A percentile compares a stretch with the other conserved stretches of the same genome.
These are phyloP conservation scores for Cyathus striatus DNA, from an alignment of 768 basidiomycete species.

Conservation along the genomic window DNA sequence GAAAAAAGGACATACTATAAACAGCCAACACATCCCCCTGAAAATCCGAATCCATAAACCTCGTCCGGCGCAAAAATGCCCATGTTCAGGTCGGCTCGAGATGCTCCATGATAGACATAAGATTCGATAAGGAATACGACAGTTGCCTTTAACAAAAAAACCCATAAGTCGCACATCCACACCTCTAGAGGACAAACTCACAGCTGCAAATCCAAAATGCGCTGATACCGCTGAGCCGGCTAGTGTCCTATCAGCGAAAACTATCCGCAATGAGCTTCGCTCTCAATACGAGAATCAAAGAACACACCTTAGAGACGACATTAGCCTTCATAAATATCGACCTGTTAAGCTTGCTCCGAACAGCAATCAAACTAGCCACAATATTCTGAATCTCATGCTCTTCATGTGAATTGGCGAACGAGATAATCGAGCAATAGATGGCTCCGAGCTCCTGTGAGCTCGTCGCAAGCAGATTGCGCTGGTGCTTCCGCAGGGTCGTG, in stretches of 20 bases:
- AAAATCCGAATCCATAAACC: conserved; percentile 74
- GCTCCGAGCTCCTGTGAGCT: conserved; percentile 62
- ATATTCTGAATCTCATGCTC: conserved; percentile 50
- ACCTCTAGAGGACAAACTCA: conserved; percentile 16
- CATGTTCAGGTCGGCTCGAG: conserved; percentile 74
- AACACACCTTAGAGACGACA: conserved; percentile 58
- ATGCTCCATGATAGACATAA: conserved; percentile 67
- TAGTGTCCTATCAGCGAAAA: conserved; percentile 74
- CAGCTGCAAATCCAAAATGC: conserved; percentile 64
- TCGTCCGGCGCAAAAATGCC: conserved; percentile 70
- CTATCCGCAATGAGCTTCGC: no score
- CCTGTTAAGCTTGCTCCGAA: conserved; percentile 67
- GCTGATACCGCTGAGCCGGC: conserved; percentile 77
- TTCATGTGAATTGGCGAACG: conserved; percentile 55
- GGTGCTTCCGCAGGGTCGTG: conserved; percentile 68
- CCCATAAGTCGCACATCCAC: conserved; percentile 4
- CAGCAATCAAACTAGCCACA: conserved; percentile 59
- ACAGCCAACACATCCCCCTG: conserved; percentile 84
- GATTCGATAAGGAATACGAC: conserved; percentile 62
- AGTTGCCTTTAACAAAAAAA: conserved; percentile 56
- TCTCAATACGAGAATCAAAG: conserved; percentile 3
- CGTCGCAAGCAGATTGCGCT: conserved; percentile 64
- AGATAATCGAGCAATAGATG: conserved; percentile 72
- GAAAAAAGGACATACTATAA: conserved; percentile 42
- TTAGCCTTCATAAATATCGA: conserved; percentile 52